phyloP scores from a whole-genome alignment of 2,329 filamentous ascomycete genomes.

The Acephala macrosclerotiorum region DNA sequence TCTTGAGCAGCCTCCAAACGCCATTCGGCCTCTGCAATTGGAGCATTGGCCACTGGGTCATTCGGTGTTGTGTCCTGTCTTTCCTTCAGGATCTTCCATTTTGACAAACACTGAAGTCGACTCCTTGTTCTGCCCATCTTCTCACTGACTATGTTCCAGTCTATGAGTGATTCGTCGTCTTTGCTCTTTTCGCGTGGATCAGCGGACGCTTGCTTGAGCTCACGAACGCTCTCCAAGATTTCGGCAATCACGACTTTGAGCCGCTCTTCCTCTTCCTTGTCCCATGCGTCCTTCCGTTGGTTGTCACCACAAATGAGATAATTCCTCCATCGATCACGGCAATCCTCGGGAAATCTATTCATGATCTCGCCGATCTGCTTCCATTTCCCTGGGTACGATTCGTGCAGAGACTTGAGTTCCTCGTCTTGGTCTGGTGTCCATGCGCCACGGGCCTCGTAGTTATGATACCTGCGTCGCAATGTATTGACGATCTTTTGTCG shows the following conservation, averaged over 20 bases:
- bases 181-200: conserved; percentile 47
- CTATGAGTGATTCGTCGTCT: conserved; percentile 60
- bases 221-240: conserved; percentile 57
- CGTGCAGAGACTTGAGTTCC: conserved; percentile 55
- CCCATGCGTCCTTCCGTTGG: conserved; percentile 63
- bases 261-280: conserved; percentile 60
- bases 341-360: conserved; percentile 69
- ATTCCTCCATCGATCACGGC: conserved; percentile 75
- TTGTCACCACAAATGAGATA: conserved; percentile 66
- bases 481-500: conserved; percentile 62
- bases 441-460: conserved; percentile 63
- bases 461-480: conserved; percentile 70
- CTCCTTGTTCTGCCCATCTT: conserved; percentile 68
- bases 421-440: conserved; percentile 68
- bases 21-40: conserved; percentile 48
- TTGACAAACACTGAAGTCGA: conserved; percentile 71
- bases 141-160: conserved; percentile 71
- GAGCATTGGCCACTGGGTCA: conserved; percentile 25
- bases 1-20: conserved; percentile 52
- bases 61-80: conserved; percentile 39
- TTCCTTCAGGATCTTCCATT: conserved; percentile 60
- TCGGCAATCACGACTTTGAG: conserved; percentile 56
- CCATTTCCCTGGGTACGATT: conserved; percentile 61
- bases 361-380: conserved; percentile 65
- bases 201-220: conserved; percentile 40